Conservation (phyloP, 352 stramenopile genomes). For the Globisporangium viniferum region DNA sequence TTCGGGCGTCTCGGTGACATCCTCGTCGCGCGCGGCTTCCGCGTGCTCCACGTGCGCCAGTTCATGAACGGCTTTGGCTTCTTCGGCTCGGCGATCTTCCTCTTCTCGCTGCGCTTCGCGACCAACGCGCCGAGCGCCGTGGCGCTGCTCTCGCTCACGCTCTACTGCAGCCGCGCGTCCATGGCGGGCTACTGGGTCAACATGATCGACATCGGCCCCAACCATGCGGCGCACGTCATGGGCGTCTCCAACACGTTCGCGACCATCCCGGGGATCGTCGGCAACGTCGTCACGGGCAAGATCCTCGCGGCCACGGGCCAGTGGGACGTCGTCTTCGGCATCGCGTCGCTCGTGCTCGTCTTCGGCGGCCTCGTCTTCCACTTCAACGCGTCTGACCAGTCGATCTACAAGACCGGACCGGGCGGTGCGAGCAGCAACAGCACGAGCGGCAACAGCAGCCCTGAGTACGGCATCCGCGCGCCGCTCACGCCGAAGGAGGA, state of each 20-base stretch:
- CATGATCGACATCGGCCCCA: conserved; percentile 85
- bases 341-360: conserved; percentile 66
- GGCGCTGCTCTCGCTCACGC: conserved; percentile 63
- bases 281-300: conserved; percentile 80
- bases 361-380: conserved; percentile 77
- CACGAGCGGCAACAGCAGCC: conserved; percentile 30
- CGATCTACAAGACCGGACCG: conserved; percentile 42
- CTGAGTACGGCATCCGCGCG: conserved; percentile 28
- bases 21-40: conserved; percentile 58
- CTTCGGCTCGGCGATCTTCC: conserved; percentile 63
- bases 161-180: conserved; percentile 73
- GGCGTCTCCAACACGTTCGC: conserved; percentile 85
- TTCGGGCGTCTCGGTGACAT: conserved; percentile 69
- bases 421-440: neutral
- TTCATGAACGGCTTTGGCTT: conserved; percentile 76
- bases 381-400: conserved; percentile 70
- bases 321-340: conserved; percentile 84
- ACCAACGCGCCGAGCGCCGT: conserved; percentile 50
- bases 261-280: conserved; percentile 81
- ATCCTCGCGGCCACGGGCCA: conserved; percentile 68
- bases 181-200: conserved; percentile 88
- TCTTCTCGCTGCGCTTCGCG: conserved; percentile 71
- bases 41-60: conserved; percentile 74
- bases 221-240: conserved; percentile 84
- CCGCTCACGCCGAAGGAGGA: conserved; percentile 41